Evolutionary conservation across 306 rosid species (phyloP).

Genomic region (Alnus rubra): DNA sequence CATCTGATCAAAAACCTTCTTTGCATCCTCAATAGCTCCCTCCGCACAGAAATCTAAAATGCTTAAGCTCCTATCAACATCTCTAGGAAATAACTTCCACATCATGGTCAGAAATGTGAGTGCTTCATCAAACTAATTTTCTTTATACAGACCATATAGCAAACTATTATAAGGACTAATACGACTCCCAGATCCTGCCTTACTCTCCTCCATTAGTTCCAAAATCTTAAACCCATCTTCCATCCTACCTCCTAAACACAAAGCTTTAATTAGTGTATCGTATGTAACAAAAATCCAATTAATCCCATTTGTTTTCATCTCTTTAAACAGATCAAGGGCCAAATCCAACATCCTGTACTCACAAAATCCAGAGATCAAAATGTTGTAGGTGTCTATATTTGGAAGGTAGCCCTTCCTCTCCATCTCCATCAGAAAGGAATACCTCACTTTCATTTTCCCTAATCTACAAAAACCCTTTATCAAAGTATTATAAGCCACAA

Average conservation of each 20-base stretch:
- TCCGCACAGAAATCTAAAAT: conserved; percentile 49
- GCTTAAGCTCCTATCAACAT: conserved; percentile 56
- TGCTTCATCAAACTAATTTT: conserved; percentile 51
- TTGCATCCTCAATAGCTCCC: conserved; percentile 56
- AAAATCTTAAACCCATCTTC: conserved; percentile 58
- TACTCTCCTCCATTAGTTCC: conserved; percentile 71
- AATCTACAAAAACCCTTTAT: conserved; percentile 58
- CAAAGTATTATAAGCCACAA: conserved; percentile 72
- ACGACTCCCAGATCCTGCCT: conserved; percentile 46
- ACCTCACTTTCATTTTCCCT: conserved; percentile 64
- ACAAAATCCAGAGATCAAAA: conserved; percentile 56
- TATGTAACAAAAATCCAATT: conserved; percentile 52
- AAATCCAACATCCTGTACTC: conserved; percentile 50
- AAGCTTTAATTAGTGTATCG: conserved; percentile 56
- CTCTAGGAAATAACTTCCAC: conserved; percentile 63
- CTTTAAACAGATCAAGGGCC: conserved; percentile 69
- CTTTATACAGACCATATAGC: conserved; percentile 64
- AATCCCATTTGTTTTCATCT: conserved; percentile 72
- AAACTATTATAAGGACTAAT: conserved; percentile 74
- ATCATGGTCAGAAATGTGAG: conserved; percentile 49
- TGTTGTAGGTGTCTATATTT: conserved; percentile 64
- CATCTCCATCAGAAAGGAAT: conserved; percentile 64
- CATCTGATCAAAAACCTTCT: conserved; percentile 53
- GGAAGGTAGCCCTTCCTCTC: conserved; percentile 77
- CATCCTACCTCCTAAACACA: conserved; percentile 60